A percentile compares a stretch with the other conserved stretches of the same genome.
These are phyloP conservation scores for Coemansia guatemalensis DNA, from an alignment of 192 early-diverging fungal genomes.

Conservation along the genomic window DNA sequence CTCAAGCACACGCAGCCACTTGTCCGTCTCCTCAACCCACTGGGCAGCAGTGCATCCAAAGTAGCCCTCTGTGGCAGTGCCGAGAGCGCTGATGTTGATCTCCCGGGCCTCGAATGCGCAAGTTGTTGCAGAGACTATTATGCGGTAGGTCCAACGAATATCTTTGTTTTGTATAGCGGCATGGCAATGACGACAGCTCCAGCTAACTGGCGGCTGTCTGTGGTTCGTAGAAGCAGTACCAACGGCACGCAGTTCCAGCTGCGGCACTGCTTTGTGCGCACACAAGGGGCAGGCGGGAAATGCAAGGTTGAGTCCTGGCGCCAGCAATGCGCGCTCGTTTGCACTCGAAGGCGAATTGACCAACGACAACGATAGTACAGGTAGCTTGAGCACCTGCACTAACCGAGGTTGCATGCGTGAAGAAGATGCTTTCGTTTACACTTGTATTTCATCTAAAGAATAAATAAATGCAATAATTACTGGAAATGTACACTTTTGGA, in stretches of 20 bases:
- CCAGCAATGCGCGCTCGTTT: not conserved
- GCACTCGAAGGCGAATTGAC: not conserved
- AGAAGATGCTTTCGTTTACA: constrained; percentile 1
- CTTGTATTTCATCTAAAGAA: not conserved
- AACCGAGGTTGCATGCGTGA: constrained; percentile 4
- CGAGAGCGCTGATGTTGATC: constrained; percentile 12
- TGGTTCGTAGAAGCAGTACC: not conserved
- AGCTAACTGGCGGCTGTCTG: not conserved
- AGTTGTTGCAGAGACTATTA: constrained; percentile 4
- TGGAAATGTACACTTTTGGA: not conserved
- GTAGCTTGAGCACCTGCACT: constrained; percentile 14
- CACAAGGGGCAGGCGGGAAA: constrained; percentile 28
- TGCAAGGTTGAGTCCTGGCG: constrained; percentile 19
- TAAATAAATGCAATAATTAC: not conserved
- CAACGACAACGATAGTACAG: not conserved
- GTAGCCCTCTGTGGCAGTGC: constrained; percentile 16
- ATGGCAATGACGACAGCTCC: constrained; percentile 23
- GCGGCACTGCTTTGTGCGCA: constrained; percentile 8
- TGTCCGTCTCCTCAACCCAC: constrained; percentile 25
- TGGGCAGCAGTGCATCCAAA: constrained; percentile 36
- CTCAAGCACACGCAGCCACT: constrained; percentile 5
- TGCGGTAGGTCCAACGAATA: constrained; percentile 34
- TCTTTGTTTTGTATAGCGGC: not conserved
- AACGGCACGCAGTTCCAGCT: not conserved
- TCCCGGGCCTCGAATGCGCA: not conserved